Conservation (phyloP, 2,329 filamentous ascomycete genomes). For the Hymenoscyphus fraxineus region DNA sequence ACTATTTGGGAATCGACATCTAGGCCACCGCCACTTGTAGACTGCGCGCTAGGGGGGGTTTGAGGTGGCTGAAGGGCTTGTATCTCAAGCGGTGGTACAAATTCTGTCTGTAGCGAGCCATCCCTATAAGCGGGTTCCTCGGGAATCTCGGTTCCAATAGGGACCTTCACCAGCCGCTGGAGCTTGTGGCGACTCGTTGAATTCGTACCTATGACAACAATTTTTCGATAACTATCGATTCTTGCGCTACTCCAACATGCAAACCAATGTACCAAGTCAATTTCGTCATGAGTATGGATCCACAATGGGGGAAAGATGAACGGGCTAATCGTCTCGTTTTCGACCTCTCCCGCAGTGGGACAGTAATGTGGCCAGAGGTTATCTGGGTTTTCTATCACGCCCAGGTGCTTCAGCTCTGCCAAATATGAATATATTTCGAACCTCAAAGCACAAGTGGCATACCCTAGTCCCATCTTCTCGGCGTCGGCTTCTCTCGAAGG, state of each 20-base stretch:
- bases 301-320: conserved; percentile 45
- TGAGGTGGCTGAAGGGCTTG: background rate
- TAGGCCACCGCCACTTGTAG: background rate
- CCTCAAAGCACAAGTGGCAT: conserved; percentile 25
- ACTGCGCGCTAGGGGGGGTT: background rate
- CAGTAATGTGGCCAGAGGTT: conserved; percentile 11
- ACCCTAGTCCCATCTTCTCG: conserved; percentile 25
- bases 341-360: conserved; percentile 13
- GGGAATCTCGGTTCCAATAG: background rate
- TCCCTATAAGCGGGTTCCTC: background rate
- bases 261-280: conserved; percentile 61
- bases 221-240: conserved; percentile 50
- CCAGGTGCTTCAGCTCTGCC: conserved; percentile 13
- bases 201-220: conserved; percentile 48
- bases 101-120: background rate
- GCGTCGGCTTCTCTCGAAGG: conserved; percentile 27
- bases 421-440: conserved; percentile 21
- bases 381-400: background rate
- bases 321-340: conserved; percentile 31
- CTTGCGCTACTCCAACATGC: conserved; percentile 52
- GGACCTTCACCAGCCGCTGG: background rate
- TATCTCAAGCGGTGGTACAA: background rate
- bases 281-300: conserved; percentile 57
- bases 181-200: background rate
- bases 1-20: conserved; percentile 5